Base-by-base conservation (phyloP, 768 basidiomycete genomes). In the Termitomyces sp. region DNA sequence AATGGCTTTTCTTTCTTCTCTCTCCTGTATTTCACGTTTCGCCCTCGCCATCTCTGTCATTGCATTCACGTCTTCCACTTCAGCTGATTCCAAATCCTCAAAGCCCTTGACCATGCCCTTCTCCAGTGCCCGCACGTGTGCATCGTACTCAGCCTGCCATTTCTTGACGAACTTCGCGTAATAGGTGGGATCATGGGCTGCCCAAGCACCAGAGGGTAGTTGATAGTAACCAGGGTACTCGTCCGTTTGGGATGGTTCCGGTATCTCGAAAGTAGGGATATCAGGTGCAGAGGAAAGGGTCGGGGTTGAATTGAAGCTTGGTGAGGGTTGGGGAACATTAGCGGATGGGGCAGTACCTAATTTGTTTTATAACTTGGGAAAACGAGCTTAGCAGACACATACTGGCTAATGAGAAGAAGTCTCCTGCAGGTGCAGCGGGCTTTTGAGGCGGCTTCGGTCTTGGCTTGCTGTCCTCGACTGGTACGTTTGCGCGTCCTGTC, bases 201-300 rank as follows among this genome's bases (percentile, higher is more conserved):
- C 86, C 84, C 91, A 95, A 34, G 77, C 69, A 17, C 92, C 92
- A 7, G 88, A 87, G 0, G 92, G 90, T 19, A 88, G 77, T 52
- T 86, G 84, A 62, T 93, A 93, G 71, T 93, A 94, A 6, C 92
- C 92, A 0, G 92, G 92, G 67, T 92, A 91, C 15, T 82, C 80
- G 64, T 93, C 92, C 8, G 75, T 74, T 3, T 81, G 79, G 6
- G 84, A 86, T 1, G 92, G 91, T 51, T 85, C 83, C 1, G 90
- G 91, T 0, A 85, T 82, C 41, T 79, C 74, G 60, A 85, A 91
- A 43, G 81, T 82, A 5, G 85, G 78, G 11, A 93, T 66, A 14
- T 67, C 68, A 5, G 90, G 90, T 0, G 91, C 90, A 22, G 90
- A 82, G 21, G 86, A 87, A 14, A 82, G 46, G 6, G 74, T 44